Evolutionary conservation across 2,329 filamentous ascomycete genomes (phyloP).

Genomic region (Sclerotinia spermophila): DNA sequence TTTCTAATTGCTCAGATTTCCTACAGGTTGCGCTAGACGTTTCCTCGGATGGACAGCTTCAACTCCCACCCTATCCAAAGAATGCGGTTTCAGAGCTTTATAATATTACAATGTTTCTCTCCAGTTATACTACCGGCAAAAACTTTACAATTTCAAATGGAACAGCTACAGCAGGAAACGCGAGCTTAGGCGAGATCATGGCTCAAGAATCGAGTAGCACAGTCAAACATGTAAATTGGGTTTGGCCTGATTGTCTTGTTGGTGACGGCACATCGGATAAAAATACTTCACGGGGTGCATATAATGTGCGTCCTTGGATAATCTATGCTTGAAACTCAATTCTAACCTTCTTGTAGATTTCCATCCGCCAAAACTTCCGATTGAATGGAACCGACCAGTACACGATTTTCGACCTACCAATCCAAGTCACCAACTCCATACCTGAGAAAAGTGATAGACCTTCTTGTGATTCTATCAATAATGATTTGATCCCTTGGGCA

Average conservation of each 20-base stretch:
- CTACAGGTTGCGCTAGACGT: constrained; percentile 66
- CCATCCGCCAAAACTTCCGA: constrained; percentile 67
- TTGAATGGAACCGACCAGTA: constrained; percentile 62
- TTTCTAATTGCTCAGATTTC: constrained; percentile 36
- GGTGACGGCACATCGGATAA: constrained; percentile 46
- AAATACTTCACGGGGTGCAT: constrained; percentile 54
- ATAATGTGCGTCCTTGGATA: constrained; percentile 46
- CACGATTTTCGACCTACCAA: constrained; percentile 68
- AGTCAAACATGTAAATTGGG: constrained; percentile 71
- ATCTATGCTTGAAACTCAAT: background rate
- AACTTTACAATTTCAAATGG: constrained; percentile 69
- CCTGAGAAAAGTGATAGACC: constrained; percentile 41
- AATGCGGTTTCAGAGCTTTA: constrained; percentile 55
- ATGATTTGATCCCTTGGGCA: constrained; percentile 47
- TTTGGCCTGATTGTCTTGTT: constrained; percentile 66
- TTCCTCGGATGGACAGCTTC: constrained; percentile 60
- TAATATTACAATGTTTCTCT: constrained; percentile 65
- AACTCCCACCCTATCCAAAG: constrained; percentile 53
- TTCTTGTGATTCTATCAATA: constrained; percentile 50
- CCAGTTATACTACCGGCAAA: constrained; percentile 56
- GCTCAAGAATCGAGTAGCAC: constrained; percentile 61
- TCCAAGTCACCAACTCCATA: constrained; percentile 65
- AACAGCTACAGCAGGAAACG: constrained; percentile 49
- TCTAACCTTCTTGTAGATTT: constrained; percentile 47
- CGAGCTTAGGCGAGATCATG: constrained; percentile 60